A percentile compares a stretch with the other conserved stretches of the same genome.
Evolutionary conservation across 345 rosid species (phyloP).

Genomic region (Firmiana major): DNA sequence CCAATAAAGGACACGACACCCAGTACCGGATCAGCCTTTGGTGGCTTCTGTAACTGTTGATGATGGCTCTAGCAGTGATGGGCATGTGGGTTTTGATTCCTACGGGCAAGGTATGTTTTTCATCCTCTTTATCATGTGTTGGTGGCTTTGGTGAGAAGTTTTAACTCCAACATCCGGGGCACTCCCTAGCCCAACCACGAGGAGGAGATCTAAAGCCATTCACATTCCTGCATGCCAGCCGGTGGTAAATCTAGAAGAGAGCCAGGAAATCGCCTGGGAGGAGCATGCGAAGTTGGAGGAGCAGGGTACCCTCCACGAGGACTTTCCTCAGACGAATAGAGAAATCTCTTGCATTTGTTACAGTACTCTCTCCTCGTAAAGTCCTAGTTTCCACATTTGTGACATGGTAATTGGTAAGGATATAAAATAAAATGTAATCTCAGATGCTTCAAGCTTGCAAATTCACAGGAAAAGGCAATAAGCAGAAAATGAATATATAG

Average conservation of each 20-base stretch:
- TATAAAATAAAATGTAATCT: background rate
- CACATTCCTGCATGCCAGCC: conserved; percentile 53
- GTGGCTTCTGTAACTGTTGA: too few relatives aligned
- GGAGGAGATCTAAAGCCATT: conserved; percentile 57
- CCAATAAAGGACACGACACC: too few relatives aligned
- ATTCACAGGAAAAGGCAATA: background rate
- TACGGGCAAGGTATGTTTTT: too few relatives aligned
- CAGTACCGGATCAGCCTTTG: too few relatives aligned
- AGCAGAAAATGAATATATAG: background rate
- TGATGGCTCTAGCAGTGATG: too few relatives aligned
- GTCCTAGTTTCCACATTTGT: conserved; percentile 77
- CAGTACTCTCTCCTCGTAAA: conserved; percentile 81
- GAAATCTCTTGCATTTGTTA: conserved; percentile 68
- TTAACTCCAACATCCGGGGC: too few relatives aligned
- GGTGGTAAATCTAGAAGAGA: conserved; percentile 54
- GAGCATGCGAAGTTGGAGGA: conserved; percentile 41
- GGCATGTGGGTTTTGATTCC: too few relatives aligned
- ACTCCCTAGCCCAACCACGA: conserved; percentile 49
- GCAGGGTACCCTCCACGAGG: conserved; percentile 58
- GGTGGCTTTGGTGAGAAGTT: too few relatives aligned
- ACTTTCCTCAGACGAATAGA: conserved; percentile 49
- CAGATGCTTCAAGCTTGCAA: background rate
- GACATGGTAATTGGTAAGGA: background rate
- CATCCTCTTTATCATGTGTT: too few relatives aligned
- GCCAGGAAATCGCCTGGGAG: conserved; percentile 51